Conservation (phyloP, 2,329 filamentous ascomycete species). For the Alternaria panax region DNA sequence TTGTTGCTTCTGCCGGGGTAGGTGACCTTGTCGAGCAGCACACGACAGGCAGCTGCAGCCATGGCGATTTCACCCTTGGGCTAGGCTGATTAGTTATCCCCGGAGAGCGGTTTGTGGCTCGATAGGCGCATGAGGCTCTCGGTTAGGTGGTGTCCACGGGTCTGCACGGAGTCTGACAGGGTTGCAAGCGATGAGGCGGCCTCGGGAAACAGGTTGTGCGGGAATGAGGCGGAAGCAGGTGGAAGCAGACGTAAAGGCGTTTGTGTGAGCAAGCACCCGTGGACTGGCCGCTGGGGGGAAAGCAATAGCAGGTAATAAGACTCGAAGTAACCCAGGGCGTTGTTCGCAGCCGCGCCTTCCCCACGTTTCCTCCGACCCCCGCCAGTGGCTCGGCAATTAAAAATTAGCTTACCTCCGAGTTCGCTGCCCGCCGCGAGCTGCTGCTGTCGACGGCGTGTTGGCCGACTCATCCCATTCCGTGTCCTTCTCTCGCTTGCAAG, state of each 20-base stretch:
- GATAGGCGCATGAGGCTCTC: constrained; percentile 19
- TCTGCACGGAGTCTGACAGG: constrained; percentile 16
- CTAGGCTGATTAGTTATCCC: constrained; percentile 19
- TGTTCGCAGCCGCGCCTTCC: constrained; percentile 30
- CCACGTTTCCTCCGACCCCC: constrained; percentile 40
- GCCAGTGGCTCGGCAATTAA: constrained; percentile 30
- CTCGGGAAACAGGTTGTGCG: neutral
- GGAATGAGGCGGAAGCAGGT: neutral
- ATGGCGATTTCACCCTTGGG: neutral
- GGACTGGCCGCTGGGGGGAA: neutral
- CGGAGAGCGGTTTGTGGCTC: constrained; percentile 14
- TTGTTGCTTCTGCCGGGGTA: too few relatives aligned
- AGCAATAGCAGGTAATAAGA: neutral
- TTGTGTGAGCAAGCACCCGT: neutral
- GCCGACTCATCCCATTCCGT: constrained; percentile 32
- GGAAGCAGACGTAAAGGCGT: neutral
- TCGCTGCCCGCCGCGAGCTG: constrained; percentile 32
- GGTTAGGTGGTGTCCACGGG: constrained; percentile 1
- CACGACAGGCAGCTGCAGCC: constrained; percentile 13
- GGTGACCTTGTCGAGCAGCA: neutral
- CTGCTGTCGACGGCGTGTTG: constrained; percentile 28
- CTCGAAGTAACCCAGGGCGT: neutral
- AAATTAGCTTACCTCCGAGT: constrained; percentile 39
- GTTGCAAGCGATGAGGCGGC: constrained; percentile 21
- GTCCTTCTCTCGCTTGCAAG: constrained; percentile 19